These are phyloP conservation scores for Hygrocybe coccinea DNA, from an alignment of 768 basidiomycete genomes.

Conservation along the genomic window DNA sequence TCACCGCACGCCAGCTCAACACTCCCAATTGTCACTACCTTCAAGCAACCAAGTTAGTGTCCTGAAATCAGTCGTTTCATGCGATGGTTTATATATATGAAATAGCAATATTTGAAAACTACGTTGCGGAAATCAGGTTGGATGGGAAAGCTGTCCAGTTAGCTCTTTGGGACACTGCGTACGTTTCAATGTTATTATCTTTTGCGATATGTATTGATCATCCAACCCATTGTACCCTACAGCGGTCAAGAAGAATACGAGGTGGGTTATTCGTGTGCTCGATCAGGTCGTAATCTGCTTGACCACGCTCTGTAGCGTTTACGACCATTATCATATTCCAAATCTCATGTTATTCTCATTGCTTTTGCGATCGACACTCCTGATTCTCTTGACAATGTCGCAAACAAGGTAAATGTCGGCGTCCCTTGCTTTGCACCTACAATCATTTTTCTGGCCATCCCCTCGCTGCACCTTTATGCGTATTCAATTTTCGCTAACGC, in stretches of 20 bases:
- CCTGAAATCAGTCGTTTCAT: constrained; percentile 6
- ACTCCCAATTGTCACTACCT: background rate
- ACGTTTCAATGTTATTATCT: constrained; percentile 34
- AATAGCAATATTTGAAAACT: constrained; percentile 94
- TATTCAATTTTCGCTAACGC: too few relatives aligned
- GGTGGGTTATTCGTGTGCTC: constrained; percentile 38
- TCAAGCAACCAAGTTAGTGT: constrained; percentile 56
- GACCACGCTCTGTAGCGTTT: constrained; percentile 54
- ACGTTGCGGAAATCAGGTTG: constrained; percentile 95
- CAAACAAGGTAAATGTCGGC: constrained; percentile 63
- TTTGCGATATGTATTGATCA: constrained; percentile 2
- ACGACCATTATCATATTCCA: constrained; percentile 94
- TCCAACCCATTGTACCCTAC: constrained; percentile 13
- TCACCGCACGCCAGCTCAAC: constrained; percentile 4
- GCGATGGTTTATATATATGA: background rate
- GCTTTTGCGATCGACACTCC: constrained; percentile 95
- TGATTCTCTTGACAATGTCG: constrained; percentile 94
- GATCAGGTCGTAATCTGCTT: constrained; percentile 6
- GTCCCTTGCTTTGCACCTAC: constrained; percentile 4
- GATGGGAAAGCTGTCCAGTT: constrained; percentile 97
- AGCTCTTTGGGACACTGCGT: constrained; percentile 99
- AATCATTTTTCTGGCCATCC: constrained; percentile 10
- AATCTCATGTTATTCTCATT: constrained; percentile 98
- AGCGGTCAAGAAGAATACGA: constrained; percentile 99
- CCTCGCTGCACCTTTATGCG: too few relatives aligned